phyloP scores from a whole-genome alignment of 345 rosid species.

The Rubroshorea leprosula region DNA sequence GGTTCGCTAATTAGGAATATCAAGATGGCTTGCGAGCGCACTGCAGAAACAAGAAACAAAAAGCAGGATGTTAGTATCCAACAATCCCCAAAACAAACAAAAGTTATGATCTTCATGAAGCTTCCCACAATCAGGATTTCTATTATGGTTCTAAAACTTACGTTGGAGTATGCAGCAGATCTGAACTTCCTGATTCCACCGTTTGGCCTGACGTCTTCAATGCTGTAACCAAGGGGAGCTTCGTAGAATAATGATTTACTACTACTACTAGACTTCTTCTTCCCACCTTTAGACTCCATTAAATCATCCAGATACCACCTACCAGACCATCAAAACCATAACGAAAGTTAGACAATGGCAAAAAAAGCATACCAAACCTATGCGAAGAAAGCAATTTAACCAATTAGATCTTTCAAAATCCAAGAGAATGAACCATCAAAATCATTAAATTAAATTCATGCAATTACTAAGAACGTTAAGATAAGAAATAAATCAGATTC shows the following conservation, averaged over 20 bases:
- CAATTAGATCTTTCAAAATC: not conserved
- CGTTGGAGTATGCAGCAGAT: slow-evolving; percentile 95
- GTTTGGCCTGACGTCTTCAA: slow-evolving; percentile 85
- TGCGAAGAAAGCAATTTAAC: not conserved
- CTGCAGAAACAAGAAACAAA: slow-evolving; percentile 30
- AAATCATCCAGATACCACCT: slow-evolving; percentile 54
- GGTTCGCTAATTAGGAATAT: slow-evolving; percentile 22
- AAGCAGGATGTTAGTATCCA: not conserved
- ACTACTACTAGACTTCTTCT: slow-evolving; percentile 59
- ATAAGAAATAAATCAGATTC: too few relatives aligned
- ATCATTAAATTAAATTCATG: too few relatives aligned
- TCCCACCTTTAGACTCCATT: slow-evolving; percentile 89
- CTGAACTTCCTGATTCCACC: slow-evolving; percentile 90
- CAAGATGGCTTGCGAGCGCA: slow-evolving; percentile 73
- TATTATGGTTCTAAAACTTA: slow-evolving; percentile 18
- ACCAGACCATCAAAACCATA: not conserved
- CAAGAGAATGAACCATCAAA: not conserved
- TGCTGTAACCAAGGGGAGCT: slow-evolving; percentile 92
- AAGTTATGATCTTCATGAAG: too few relatives aligned
- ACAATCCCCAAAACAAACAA: not conserved
- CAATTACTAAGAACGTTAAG: too few relatives aligned
- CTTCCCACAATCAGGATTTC: not conserved
- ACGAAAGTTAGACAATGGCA: not conserved
- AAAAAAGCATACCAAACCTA: too few relatives aligned
- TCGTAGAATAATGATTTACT: slow-evolving; percentile 58